Percentiles rank a stretch among this genome's conserved stretches.
Evolutionary conservation across 805 yeast genomes (phyloP).

Genomic region (Kluyveromyces wickerhamii): DNA sequence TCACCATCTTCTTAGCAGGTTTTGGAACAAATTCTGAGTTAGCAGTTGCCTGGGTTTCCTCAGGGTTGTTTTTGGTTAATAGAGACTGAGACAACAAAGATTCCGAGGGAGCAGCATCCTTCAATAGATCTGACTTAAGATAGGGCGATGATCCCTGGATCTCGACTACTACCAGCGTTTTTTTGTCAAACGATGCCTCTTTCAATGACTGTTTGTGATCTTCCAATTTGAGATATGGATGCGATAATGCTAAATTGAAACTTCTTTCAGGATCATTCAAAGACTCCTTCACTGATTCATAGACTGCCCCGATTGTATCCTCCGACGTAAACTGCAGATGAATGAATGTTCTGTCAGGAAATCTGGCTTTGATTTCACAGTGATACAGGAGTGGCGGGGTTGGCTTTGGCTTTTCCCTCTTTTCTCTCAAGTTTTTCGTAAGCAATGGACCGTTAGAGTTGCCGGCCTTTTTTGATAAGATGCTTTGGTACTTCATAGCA

Average conservation of each 20-base stretch:
- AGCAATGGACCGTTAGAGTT: slow-evolving; percentile 33
- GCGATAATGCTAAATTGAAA: slow-evolving; percentile 39
- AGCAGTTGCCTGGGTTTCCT: slow-evolving; percentile 7
- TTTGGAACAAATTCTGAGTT: slow-evolving; percentile 2
- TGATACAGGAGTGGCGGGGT: slow-evolving; percentile 13
- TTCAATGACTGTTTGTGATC: slow-evolving; percentile 28
- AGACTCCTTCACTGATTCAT: slow-evolving; percentile 23
- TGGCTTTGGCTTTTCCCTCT: slow-evolving; percentile 23
- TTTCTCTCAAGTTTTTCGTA: slow-evolving; percentile 36
- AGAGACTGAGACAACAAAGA: too few relatives aligned
- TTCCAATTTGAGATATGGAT: slow-evolving; percentile 37
- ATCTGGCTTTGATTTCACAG: slow-evolving; percentile 42
- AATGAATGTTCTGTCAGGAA: slow-evolving; percentile 49
- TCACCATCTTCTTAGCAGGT: neutral
- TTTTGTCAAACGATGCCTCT: slow-evolving; percentile 37
- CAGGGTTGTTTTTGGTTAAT: slow-evolving; percentile 10
- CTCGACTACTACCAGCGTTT: slow-evolving; percentile 38
- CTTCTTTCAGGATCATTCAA: slow-evolving; percentile 23
- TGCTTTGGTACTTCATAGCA: slow-evolving; percentile 45
- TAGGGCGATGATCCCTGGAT: slow-evolving; percentile 18
- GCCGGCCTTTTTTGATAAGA: slow-evolving; percentile 37
- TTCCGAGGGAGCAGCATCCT: too few relatives aligned
- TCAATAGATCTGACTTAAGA: slow-evolving; percentile 24
- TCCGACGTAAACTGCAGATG: slow-evolving; percentile 42
- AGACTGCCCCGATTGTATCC: slow-evolving; percentile 33